Base-by-base conservation (phyloP, 2,329 filamentous ascomycete genomes). In the Diplodia intermedia region DNA sequence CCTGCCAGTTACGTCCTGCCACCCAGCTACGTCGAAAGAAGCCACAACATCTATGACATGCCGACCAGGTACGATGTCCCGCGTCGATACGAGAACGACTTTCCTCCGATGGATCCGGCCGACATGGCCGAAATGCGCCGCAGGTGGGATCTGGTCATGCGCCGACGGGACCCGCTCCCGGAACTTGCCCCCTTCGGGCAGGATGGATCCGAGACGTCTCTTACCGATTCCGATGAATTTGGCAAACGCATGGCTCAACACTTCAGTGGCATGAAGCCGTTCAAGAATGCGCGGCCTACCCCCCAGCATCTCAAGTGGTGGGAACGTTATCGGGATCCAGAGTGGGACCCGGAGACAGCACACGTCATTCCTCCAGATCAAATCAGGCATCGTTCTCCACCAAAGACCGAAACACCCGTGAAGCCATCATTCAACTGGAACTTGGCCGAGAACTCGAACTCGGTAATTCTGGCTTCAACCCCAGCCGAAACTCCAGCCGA, bases 301-400 rank as follows among this genome's bases (percentile, higher is more conserved):
- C 43, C 43, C 7, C 18, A 47, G 8, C 9, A 7, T 47, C 18
- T 20, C 7, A 47, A 20, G n/a, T 56, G 54, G 54, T 56, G 54
- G 54, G 33, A 56, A 7, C n/a, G 12, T 4, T 56, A 56, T 14
- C 54, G 54, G 9, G 54, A 56, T 56, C 54, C 54, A 6, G 33
- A 56, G 18, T 56, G 33, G n/a, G 14, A 56, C 18, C 54, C 54
- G 4, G 31, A 38, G 18, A 56, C 54, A n/a, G 20, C 18, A 11
- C 36, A 36, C 11, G 54, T 56, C 3, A 20, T 56, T 9, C 54
- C 54, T 11, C 54, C 18, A 5, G 54, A 40, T 7, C 31, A 56
- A 4, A n/a, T 36, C n/a, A 36, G 54, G 33, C 31, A 3, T 4
- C 54, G 31, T 29, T 14, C 49, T 52, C 20, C 20, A 29, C 31